These are phyloP conservation scores for Marvania coccoides DNA, from an alignment of 139 green algal species.

Conservation along the genomic window DNA sequence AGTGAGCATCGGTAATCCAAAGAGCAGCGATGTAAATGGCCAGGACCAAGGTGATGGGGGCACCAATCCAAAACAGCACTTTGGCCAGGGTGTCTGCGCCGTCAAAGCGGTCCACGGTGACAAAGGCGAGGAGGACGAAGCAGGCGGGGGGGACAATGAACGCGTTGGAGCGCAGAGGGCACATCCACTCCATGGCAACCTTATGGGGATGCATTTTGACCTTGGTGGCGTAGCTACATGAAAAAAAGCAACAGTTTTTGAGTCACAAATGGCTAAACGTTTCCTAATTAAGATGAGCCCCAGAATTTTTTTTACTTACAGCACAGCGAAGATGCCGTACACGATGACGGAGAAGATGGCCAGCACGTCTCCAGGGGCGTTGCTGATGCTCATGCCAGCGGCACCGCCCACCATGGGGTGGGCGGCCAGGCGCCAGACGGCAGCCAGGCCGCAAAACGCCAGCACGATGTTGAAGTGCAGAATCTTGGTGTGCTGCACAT, in stretches of 20 bases:
- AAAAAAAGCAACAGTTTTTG: too few species aligned
- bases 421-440: neutral
- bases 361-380: neutral
- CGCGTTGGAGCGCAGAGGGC: slow-evolving; percentile 9
- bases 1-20: slow-evolving; percentile 28
- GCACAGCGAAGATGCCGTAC: neutral
- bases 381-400: neutral
- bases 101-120: slow-evolving; percentile 2
- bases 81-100: slow-evolving; percentile 3
- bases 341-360: neutral
- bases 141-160: slow-evolving; percentile 6
- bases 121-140: slow-evolving; percentile 5
- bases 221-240: neutral
- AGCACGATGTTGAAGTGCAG: neutral
- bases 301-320: too few species aligned
- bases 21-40: slow-evolving; percentile 1
- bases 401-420: neutral
- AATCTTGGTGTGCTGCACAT: slow-evolving; percentile 15
- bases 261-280: too few species aligned
- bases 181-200: slow-evolving; percentile 2
- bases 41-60: slow-evolving; percentile 11
- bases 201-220: neutral
- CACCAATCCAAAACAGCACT: slow-evolving; percentile 38
- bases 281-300: too few species aligned
- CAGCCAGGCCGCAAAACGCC: slow-evolving; percentile 1